Evolutionary conservation across 1,284 basidiomycete genomes (phyloP).

Genomic region (Ceratobasidium sp.): DNA sequence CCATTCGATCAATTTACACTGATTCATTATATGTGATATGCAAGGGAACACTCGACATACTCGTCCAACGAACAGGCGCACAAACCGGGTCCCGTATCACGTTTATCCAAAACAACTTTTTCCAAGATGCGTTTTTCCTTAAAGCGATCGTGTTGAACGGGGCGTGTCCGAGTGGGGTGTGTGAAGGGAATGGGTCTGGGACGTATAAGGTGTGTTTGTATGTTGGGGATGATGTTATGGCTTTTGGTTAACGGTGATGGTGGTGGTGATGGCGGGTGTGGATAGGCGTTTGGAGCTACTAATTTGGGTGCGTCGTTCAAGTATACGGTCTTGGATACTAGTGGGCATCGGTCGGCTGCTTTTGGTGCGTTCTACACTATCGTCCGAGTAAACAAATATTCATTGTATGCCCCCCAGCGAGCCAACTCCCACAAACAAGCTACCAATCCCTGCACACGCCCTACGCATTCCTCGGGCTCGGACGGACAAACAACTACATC

Average conservation of each 20-base stretch:
- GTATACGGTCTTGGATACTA: conserved; percentile 95
- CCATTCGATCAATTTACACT: too few relatives aligned
- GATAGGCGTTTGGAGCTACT: conserved; percentile 91
- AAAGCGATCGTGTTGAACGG: conserved; percentile 96
- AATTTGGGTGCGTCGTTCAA: conserved; percentile 97
- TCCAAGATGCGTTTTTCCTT: conserved; percentile 98
- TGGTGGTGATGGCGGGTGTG: too few relatives aligned
- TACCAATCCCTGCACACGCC: conserved; percentile 93
- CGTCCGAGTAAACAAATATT: too few relatives aligned
- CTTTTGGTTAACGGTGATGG: neutral
- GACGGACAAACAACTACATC: conserved; percentile 99
- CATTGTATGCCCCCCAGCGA: too few relatives aligned
- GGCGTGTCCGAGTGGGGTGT: conserved; percentile 84
- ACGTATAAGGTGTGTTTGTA: conserved; percentile 75
- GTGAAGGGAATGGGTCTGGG: conserved; percentile 68
- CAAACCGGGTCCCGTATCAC: conserved; percentile 66
- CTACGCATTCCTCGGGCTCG: conserved; percentile 96
- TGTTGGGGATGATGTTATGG: neutral
- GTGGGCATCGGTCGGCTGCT: conserved; percentile 90
- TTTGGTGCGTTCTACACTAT: too few relatives aligned
- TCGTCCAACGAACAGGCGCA: conserved; percentile 86
- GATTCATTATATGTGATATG: too few relatives aligned
- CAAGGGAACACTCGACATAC: conserved; percentile 92
- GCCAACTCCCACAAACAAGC: conserved; percentile 91
- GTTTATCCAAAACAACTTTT: conserved; percentile 98